phyloP scores from a whole-genome alignment of 306 rosid genomes.

The Rosa persica region DNA sequence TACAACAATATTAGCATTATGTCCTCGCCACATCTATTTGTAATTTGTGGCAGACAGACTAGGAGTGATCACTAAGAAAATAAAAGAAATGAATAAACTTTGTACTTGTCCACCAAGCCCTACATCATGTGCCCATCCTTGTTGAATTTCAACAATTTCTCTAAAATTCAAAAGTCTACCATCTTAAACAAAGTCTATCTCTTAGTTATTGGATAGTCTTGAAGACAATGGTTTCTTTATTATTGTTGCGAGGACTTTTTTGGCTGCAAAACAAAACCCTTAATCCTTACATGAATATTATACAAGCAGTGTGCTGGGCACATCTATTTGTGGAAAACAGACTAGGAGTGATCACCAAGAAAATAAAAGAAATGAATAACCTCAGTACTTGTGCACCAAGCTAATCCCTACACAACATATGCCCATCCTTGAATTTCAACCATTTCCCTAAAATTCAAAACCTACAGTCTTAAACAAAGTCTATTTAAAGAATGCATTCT shows the following conservation, averaged over 20 bases:
- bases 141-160: neutral
- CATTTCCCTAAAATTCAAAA: neutral
- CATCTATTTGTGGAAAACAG: neutral
- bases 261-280: neutral
- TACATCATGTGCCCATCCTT: neutral
- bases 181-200: neutral
- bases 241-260: neutral
- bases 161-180: neutral
- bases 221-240: neutral
- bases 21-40: no score
- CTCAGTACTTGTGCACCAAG: neutral
- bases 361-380: neutral
- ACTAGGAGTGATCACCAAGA: neutral
- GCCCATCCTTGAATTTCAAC: neutral
- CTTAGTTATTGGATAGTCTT: neutral
- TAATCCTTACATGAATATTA: neutral
- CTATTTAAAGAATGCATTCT: neutral
- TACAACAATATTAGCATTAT: no score
- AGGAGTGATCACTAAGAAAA: neutral
- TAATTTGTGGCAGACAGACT: neutral
- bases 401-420: neutral
- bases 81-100: neutral
- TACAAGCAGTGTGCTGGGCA: neutral
- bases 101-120: neutral
- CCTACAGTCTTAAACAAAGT: neutral